These are phyloP conservation scores for Agrostemma githago DNA, from an alignment of 148 eudicot species.

Conservation along the genomic window DNA sequence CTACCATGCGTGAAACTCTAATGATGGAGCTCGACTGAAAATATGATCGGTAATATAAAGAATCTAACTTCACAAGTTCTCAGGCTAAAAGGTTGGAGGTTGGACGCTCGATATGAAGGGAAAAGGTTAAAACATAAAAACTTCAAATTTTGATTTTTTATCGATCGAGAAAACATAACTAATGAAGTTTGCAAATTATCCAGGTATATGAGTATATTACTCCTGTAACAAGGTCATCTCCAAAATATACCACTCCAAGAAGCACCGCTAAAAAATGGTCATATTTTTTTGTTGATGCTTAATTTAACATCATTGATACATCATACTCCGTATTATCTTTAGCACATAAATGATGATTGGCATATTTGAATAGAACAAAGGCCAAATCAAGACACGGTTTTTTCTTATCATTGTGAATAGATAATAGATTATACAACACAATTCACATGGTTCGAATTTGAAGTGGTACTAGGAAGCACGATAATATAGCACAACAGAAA, in stretches of 20 bases:
- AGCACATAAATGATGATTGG: neutral
- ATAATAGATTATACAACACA: neutral
- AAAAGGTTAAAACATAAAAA: neutral
- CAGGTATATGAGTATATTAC: neutral
- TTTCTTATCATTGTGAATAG: neutral
- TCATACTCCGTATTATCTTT: neutral
- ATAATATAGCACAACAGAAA: neutral
- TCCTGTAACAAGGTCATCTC: neutral
- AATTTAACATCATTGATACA: too few species aligned
- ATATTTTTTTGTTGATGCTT: neutral
- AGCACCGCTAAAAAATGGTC: neutral
- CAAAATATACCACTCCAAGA: neutral
- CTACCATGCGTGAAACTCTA: neutral
- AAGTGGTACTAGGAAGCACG: neutral
- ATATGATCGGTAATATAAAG: neutral
- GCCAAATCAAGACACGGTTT: neutral
- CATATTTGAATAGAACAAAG: neutral
- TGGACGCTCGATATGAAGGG: neutral
- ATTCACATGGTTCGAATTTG: neutral
- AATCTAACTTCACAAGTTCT: neutral
- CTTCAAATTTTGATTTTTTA: neutral
- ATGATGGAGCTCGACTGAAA: neutral
- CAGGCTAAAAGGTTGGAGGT: neutral
- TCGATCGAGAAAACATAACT: neutral
- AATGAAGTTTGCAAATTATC: neutral